These are phyloP conservation scores for Colletotrichum kahawae DNA, from an alignment of 2,329 filamentous ascomycete genomes.

Conservation along the genomic window DNA sequence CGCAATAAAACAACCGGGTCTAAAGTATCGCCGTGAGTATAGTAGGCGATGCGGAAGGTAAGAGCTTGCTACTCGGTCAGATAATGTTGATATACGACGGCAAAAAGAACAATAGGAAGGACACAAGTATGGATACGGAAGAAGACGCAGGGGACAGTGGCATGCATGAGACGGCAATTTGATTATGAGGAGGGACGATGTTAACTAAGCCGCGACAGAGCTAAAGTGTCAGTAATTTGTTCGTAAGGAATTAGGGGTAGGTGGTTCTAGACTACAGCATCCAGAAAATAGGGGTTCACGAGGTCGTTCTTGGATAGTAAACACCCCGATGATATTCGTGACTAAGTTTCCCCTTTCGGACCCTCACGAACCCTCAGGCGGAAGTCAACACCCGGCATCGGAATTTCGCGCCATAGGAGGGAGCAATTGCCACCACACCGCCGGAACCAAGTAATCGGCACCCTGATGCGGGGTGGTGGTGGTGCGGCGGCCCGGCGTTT, in stretches of 20 bases:
- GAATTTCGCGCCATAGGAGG: neutral
- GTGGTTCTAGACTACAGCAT: neutral
- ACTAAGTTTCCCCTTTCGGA: neutral
- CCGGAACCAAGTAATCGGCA: conserved; percentile 2
- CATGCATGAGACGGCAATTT: neutral
- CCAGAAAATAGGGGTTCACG: neutral
- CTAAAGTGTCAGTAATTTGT: neutral
- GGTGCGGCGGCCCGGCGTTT: neutral
- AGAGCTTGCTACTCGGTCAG: no score
- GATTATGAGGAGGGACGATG: neutral
- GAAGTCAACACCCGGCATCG: neutral
- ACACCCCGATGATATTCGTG: neutral
- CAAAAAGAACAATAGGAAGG: neutral
- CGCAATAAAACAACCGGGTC: neutral
- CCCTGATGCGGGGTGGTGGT: conserved; percentile 7
- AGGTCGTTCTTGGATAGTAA: neutral
- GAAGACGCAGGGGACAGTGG: neutral
- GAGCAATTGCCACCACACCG: neutral
- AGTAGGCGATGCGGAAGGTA: no score
- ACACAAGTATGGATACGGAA: neutral
- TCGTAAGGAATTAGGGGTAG: neutral
- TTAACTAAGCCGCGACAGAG: neutral
- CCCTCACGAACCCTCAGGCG: neutral
- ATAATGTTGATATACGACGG: neutral
- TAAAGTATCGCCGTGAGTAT: no score